Percentiles rank a stretch among this genome's conserved stretches.
Conservation (phyloP, 768 basidiomycete species). For the Tulasnella sp. region DNA sequence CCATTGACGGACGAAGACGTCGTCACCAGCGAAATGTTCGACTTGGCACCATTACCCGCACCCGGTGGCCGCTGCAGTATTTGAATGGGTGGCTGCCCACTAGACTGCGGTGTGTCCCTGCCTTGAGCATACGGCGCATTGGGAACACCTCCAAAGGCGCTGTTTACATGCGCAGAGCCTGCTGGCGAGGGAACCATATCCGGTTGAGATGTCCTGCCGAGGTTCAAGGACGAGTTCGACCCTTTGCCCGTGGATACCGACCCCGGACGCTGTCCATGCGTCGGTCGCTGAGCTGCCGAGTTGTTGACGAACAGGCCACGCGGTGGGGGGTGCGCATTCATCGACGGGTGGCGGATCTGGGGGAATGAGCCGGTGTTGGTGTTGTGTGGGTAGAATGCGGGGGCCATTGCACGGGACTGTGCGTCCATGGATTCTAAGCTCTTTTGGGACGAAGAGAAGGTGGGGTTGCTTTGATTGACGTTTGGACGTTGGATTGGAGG, state of each 20-base stretch:
- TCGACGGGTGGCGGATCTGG: conserved; percentile 10
- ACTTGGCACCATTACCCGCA: too few species aligned
- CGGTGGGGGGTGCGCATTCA: conserved; percentile 5
- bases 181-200: too few species aligned
- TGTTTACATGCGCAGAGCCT: too few species aligned
- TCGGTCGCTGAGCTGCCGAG: neutral
- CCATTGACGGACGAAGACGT: too few species aligned
- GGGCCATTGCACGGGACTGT: neutral
- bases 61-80: too few species aligned
- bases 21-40: too few species aligned
- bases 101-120: too few species aligned
- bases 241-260: neutral
- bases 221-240: neutral
- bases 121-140: too few species aligned
- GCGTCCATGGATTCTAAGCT: neutral
- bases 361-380: neutral
- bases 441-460: neutral
- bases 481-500: conserved; percentile 9
- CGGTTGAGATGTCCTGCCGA: too few species aligned
- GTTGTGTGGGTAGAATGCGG: neutral
- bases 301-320: conserved; percentile 9
- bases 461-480: neutral
- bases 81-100: too few species aligned
- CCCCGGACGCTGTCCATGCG: neutral
- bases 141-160: too few species aligned